phyloP scores from a whole-genome alignment of 345 rosid genomes.

The Bretschneidera sinensis region DNA sequence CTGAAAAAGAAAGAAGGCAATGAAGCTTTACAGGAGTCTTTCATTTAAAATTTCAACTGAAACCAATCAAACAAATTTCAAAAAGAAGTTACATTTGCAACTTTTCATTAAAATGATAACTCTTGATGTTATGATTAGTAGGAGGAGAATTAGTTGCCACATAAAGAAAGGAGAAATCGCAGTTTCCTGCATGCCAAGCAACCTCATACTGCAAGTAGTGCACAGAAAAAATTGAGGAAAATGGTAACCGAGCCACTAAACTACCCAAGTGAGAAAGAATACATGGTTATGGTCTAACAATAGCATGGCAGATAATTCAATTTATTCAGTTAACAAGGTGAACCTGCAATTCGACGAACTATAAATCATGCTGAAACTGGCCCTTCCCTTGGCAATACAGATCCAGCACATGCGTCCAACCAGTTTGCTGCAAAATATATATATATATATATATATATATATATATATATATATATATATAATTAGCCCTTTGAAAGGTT shows the following conservation, averaged over 20 bases:
- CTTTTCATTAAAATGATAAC: constrained; percentile 65
- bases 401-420: constrained; percentile 86
- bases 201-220: constrained; percentile 80
- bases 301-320: background rate
- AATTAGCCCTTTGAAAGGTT: constrained; percentile 83
- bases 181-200: constrained; percentile 96
- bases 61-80: background rate
- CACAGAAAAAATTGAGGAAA: constrained; percentile 1
- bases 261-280: constrained; percentile 1
- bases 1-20: constrained; percentile 31
- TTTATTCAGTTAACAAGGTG: background rate
- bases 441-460: too few species aligned
- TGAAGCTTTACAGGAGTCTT: background rate
- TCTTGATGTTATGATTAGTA: constrained; percentile 40
- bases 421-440: constrained; percentile 90
- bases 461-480: too few species aligned
- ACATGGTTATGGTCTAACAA: background rate
- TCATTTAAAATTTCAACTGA: background rate
- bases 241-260: constrained; percentile 1
- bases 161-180: constrained; percentile 81
- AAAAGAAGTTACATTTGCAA: constrained; percentile 59
- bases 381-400: constrained; percentile 73
- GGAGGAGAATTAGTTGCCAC: constrained; percentile 36
- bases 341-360: constrained; percentile 93
- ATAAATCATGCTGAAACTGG: constrained; percentile 65